A percentile compares a stretch with the other conserved stretches of the same genome.
Evolutionary conservation across 345 rosid genomes (phyloP).

Genomic region (Syzygium aqueum): DNA sequence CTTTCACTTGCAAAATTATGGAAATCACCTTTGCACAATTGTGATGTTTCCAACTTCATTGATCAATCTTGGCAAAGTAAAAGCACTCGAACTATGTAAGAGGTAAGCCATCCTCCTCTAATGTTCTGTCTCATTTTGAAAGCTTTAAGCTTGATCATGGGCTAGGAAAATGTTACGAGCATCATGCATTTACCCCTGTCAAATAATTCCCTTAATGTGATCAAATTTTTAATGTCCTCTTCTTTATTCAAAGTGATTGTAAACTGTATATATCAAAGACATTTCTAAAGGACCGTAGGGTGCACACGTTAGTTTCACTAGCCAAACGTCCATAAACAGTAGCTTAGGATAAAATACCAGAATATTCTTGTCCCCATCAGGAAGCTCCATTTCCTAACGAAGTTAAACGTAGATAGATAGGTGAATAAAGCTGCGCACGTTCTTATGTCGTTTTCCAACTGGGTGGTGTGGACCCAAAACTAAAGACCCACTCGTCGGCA

Average conservation of each 20-base stretch:
- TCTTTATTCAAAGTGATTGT: neutral
- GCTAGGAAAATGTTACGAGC: neutral
- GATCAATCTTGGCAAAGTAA: neutral
- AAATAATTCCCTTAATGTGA: neutral
- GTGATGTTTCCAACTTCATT: neutral
- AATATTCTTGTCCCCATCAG: neutral
- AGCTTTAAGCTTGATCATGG: neutral
- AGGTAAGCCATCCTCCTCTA: neutral
- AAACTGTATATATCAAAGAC: neutral
- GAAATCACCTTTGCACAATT: neutral
- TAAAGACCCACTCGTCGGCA: neutral
- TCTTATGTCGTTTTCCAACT: neutral
- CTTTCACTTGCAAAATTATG: accelerated
- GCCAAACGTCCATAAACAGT: neutral
- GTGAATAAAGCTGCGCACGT: neutral
- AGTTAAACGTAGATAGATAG: neutral
- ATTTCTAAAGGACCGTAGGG: neutral
- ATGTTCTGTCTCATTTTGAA: neutral
- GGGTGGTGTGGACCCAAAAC: neutral
- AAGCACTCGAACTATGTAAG: neutral
- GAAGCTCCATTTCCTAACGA: neutral
- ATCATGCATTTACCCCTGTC: neutral
- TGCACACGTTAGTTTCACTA: neutral
- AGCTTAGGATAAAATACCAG: neutral
- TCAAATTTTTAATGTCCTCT: neutral